Evolutionary conservation across 805 yeast genomes (phyloP).

Genomic region (Yarrowia sp.): DNA sequence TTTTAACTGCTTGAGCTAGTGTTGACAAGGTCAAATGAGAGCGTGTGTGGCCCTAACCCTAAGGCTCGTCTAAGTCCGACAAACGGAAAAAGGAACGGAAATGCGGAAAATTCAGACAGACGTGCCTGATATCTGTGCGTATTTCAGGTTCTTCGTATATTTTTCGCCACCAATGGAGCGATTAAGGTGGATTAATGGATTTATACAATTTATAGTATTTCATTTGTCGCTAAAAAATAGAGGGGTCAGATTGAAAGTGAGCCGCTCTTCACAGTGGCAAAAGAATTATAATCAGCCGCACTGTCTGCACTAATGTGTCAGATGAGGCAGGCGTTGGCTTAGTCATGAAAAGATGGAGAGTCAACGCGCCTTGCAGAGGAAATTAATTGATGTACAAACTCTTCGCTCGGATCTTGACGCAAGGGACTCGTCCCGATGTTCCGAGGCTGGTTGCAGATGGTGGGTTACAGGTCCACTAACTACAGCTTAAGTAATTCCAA

Average conservation of each 20-base stretch:
- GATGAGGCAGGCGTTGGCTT: no score
- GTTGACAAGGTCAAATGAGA: background rate
- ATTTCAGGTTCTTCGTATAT: background rate
- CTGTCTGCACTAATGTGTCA: background rate
- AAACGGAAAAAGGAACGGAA: background rate
- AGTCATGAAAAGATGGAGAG: no score
- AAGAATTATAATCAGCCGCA: background rate
- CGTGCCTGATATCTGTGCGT: background rate
- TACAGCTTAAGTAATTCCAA: no score
- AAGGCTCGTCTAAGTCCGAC: constrained; percentile 13
- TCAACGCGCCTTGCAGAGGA: background rate
- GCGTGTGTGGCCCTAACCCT: constrained; percentile 2
- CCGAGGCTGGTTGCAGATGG: background rate
- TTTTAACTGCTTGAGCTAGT: constrained; percentile 33
- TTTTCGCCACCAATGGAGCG: background rate
- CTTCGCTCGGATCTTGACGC: no score
- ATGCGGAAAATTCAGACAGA: no score
- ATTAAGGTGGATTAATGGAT: no score
- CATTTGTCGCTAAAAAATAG: no score
- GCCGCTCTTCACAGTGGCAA: background rate
- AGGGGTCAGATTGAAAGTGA: no score
- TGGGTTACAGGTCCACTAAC: no score
- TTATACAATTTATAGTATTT: no score
- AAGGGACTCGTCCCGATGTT: background rate
- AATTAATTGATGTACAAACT: background rate